Evolutionary conservation across 371 early-diverging fungal species (phyloP), one percentile per base, ranked within the genome.

Genomic region (Rhizopus microsporus): DNA sequence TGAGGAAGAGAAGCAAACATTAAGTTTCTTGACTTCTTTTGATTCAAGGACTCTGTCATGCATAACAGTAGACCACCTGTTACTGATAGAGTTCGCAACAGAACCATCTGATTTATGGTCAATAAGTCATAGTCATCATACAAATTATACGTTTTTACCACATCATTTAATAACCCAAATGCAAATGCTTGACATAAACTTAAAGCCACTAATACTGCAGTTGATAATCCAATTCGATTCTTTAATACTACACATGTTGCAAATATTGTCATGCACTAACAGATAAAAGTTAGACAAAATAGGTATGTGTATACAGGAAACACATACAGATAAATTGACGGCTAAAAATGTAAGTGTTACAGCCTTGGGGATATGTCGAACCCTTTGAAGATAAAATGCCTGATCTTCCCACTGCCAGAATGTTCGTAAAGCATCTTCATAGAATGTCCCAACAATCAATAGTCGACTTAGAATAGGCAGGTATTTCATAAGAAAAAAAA

Each of bases 21-120:
- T 5, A 29, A 54, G 9, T 54, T 57, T 13, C 38, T 58, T 38
- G 77, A 76, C 37, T 75, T 75, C 12, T 50, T 52, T 12, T 66
- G 59, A n/a, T 68, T 50, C 12, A 87, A 56, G 35, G 75, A 63
- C 56, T 91, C 92, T 16, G 94, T 88, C 16, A 95, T 75, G 34
- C 95, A 83, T 83, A 97, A 88, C 54, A 97, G 68, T 9, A 97
- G 83, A 10, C 95, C 97, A 31, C 97, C 97, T 33, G 83, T 76
- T 23, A 97, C 86, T 1, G 95, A 94, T 17, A 96, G 74, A 63
- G 88, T 92, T 37, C 97, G 89, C 56, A 96, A 69, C 62, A 97
- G 87, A 73, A 94, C 95, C 65, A 79, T 77, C 74, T 74, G 31
- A 16, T 13, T 40, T 9, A 47, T 12, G 45, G n/a, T 15, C 12